These are phyloP conservation scores for Fraxinus velutina DNA, from an alignment of 305 asterid genomes.

Conservation along the genomic window DNA sequence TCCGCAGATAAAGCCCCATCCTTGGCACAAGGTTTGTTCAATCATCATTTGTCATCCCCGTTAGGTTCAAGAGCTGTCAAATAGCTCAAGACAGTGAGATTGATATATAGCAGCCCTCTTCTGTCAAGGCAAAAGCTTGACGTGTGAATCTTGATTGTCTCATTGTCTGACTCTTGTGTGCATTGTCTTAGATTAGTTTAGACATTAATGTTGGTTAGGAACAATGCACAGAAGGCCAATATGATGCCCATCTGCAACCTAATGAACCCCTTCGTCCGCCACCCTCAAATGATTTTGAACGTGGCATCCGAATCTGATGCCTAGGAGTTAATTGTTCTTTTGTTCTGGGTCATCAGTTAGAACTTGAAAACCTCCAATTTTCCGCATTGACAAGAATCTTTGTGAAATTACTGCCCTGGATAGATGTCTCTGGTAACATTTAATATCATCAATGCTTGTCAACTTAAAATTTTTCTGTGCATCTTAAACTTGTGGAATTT, in stretches of 20 bases:
- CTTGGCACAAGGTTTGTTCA: constrained; percentile 83
- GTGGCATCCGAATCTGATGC: not conserved
- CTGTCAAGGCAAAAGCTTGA: not conserved
- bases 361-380: not conserved
- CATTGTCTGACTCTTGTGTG: not conserved
- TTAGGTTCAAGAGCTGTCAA: not conserved
- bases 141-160: not conserved
- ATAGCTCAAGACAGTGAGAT: constrained; percentile 5
- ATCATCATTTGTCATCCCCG: constrained; percentile 10
- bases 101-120: not conserved
- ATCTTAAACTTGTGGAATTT: not conserved
- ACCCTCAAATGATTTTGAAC: not conserved
- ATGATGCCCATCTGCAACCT: not conserved
- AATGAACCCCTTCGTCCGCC: not conserved
- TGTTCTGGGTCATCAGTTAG: constrained; percentile 6
- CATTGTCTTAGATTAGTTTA: not conserved
- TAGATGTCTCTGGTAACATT: not conserved
- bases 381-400: not conserved
- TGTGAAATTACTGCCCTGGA: not conserved
- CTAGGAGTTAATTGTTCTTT: not conserved
- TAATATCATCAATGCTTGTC: not conserved
- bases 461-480: not conserved
- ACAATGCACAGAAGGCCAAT: not conserved
- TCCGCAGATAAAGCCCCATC: constrained; percentile 85
- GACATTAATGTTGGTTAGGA: not conserved